These are phyloP conservation scores for Xylaria sp. DNA, from an alignment of 2,329 filamentous ascomycete species.

Conservation along the genomic window DNA sequence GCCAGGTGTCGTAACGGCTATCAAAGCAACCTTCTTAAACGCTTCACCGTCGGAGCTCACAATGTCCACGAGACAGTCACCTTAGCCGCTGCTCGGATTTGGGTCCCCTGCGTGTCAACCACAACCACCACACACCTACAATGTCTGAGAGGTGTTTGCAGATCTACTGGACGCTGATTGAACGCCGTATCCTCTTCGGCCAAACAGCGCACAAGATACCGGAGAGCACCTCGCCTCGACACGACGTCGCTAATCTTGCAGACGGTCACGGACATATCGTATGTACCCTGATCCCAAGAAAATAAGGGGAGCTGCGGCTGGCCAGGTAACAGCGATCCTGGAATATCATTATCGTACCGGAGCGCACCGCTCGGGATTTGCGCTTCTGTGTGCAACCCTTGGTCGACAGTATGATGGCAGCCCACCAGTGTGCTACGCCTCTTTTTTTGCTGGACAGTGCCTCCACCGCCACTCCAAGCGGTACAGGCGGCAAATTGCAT, in stretches of 20 bases:
- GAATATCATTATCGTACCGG: slow-evolving; percentile 37
- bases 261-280: slow-evolving; percentile 43
- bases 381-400: slow-evolving; percentile 35
- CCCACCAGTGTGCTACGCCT: slow-evolving; percentile 14
- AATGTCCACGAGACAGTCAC: slow-evolving; percentile 12
- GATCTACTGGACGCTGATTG: slow-evolving; percentile 1
- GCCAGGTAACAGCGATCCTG: slow-evolving; percentile 26
- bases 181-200: slow-evolving; percentile 11
- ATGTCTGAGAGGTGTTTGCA: slow-evolving; percentile 14
- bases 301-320: slow-evolving; percentile 29
- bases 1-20: slow-evolving; percentile 29
- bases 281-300: slow-evolving; percentile 30
- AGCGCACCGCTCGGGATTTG: slow-evolving; percentile 36
- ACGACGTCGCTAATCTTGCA: slow-evolving; percentile 55
- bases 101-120: slow-evolving; percentile 13
- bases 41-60: slow-evolving; percentile 10
- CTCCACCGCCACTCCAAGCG: slow-evolving; percentile 45
- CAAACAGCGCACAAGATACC: slow-evolving; percentile 14
- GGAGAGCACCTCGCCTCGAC: slow-evolving; percentile 39
- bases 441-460: slow-evolving; percentile 28
- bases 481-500: slow-evolving; percentile 46
- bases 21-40: slow-evolving; percentile 20
- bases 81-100: slow-evolving; percentile 17
- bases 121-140: slow-evolving; percentile 15
- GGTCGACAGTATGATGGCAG: slow-evolving; percentile 24